Percentiles rank a stretch among this genome's conserved stretches.
Conservation (phyloP, 2,329 filamentous ascomycete species). For the Fusarium sp. region DNA sequence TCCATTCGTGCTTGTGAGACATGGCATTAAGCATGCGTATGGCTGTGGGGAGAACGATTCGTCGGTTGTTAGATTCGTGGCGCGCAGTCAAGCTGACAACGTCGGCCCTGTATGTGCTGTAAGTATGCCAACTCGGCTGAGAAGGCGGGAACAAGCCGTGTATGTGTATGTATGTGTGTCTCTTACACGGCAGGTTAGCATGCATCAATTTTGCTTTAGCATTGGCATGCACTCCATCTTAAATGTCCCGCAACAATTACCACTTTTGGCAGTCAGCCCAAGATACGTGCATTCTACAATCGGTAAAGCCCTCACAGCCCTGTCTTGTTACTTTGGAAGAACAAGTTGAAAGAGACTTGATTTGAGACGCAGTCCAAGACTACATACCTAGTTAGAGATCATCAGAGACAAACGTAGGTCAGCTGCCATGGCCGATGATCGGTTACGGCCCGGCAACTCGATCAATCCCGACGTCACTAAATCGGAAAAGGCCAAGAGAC, state of each 20-base stretch:
- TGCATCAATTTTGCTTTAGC: background rate
- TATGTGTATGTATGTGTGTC: too few relatives aligned
- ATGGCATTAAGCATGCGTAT: background rate
- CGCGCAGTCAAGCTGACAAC: background rate
- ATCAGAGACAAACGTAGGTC: too few relatives aligned
- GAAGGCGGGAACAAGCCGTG: too few relatives aligned
- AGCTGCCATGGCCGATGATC: constrained; percentile 3
- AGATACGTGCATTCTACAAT: too few relatives aligned
- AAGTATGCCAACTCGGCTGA: too few relatives aligned
- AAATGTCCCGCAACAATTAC: constrained; percentile 41
- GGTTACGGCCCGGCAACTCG: background rate
- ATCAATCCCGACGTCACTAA: constrained; percentile 20
- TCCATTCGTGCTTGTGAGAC: background rate
- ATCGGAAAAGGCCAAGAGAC: background rate
- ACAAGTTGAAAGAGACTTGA: too few relatives aligned
- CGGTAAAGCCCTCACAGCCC: too few relatives aligned
- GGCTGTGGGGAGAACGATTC: background rate
- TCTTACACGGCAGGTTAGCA: too few relatives aligned
- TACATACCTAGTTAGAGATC: too few relatives aligned
- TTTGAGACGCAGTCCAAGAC: too few relatives aligned
- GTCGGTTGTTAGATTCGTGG: background rate
- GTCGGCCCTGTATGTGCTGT: background rate
- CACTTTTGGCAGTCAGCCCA: constrained; percentile 22
- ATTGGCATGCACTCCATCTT: constrained; percentile 31
- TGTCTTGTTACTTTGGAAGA: too few relatives aligned